phyloP scores from a whole-genome alignment of 1,284 basidiomycete genomes.

The Boletellus deceptivus region DNA sequence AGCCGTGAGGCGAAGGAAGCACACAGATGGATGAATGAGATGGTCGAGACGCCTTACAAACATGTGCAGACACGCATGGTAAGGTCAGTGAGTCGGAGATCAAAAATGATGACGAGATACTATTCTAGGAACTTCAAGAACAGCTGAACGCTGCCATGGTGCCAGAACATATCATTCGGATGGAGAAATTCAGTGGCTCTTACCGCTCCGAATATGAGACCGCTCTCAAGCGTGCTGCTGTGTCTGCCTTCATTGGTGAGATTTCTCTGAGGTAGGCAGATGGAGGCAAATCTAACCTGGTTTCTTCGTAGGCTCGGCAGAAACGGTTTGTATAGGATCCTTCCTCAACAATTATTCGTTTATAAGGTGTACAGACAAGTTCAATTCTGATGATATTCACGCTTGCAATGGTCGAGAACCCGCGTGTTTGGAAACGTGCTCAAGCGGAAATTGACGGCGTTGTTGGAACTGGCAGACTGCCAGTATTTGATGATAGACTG shows the following conservation, averaged over 20 bases:
- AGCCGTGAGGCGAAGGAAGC: conserved; percentile 3
- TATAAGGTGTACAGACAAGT: not conserved
- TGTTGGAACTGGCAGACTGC: not conserved
- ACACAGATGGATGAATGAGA: not conserved
- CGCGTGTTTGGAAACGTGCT: not conserved
- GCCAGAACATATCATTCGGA: conserved; percentile 9
- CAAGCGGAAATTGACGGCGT: not conserved
- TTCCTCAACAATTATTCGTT: not conserved
- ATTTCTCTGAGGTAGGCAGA: too few species aligned
- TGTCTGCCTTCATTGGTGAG: not conserved
- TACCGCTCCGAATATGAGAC: not conserved
- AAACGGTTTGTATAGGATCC: not conserved
- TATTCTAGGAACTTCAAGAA: not conserved
- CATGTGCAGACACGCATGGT: conserved; percentile 14
- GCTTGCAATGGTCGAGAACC: not conserved
- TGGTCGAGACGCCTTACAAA: conserved; percentile 15
- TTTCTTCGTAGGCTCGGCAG: not conserved
- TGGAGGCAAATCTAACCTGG: too few species aligned
- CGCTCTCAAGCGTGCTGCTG: not conserved
- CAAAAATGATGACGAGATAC: not conserved
- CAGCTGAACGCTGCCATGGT: conserved; percentile 5
- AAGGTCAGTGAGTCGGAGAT: not conserved
- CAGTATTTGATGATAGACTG: conserved; percentile 34
- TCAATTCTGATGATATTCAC: not conserved
- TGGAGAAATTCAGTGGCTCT: conserved; percentile 3